Conservation (phyloP, 2,329 filamentous ascomycete species). For the Incumbomyces lentus region DNA sequence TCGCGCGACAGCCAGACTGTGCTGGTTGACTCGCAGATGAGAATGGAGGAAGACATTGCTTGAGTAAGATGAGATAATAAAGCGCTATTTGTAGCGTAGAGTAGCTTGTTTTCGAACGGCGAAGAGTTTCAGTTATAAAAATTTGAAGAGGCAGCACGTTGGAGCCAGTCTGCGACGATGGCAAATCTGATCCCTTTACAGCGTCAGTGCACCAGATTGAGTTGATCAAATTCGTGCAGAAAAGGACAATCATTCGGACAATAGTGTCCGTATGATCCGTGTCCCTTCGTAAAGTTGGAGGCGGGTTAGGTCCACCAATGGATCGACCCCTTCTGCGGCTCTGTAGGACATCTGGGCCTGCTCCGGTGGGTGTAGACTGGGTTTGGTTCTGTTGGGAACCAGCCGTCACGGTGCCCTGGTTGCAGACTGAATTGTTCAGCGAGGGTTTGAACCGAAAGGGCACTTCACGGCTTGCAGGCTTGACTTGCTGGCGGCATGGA, state of each 20-base stretch:
- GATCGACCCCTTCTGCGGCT: background rate
- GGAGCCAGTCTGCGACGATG: constrained; percentile 59
- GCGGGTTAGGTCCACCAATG: background rate
- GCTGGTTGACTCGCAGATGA: constrained; percentile 83
- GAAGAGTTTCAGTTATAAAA: constrained; percentile 95
- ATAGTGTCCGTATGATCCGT: constrained; percentile 20
- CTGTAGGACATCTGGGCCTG: background rate
- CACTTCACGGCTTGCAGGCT: too few species aligned
- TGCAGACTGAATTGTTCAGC: too few species aligned
- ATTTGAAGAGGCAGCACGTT: constrained; percentile 80
- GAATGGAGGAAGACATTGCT: constrained; percentile 70
- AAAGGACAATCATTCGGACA: constrained; percentile 46
- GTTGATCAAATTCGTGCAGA: constrained; percentile 92
- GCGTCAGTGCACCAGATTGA: constrained; percentile 93
- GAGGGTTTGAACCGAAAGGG: too few species aligned
- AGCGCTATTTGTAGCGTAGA: constrained; percentile 93
- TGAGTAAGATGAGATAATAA: constrained; percentile 92
- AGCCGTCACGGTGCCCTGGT: too few species aligned
- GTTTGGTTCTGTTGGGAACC: too few species aligned
- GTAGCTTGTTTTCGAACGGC: constrained; percentile 90
- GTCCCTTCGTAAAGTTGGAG: constrained; percentile 15
- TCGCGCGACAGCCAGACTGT: constrained; percentile 58
- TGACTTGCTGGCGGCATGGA: too few species aligned
- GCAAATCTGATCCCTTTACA: constrained; percentile 27
- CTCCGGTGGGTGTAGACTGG: background rate